phyloP scores from a whole-genome alignment of 495 filamentous ascomycete genomes.

The Echria macrotheca region DNA sequence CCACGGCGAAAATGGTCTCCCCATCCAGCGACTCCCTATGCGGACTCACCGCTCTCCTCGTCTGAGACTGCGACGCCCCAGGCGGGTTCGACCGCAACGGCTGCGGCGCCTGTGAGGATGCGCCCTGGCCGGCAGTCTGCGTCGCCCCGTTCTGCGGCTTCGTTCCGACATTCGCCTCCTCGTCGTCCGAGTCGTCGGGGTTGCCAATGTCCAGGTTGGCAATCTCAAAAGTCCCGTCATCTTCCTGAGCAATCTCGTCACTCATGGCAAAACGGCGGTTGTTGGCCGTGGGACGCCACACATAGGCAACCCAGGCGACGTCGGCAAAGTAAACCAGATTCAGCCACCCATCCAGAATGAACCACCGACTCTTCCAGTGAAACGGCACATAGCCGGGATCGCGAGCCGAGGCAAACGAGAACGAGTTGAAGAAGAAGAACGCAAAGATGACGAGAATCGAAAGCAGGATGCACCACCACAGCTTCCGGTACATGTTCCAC shows the following conservation, averaged over 20 bases:
- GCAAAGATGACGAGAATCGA: slow-evolving; percentile 93
- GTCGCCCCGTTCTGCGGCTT: slow-evolving; percentile 16
- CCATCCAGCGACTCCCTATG: slow-evolving; percentile 75
- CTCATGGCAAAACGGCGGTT: slow-evolving; percentile 98
- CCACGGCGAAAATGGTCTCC: slow-evolving; percentile 91
- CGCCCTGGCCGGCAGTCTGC: slow-evolving; percentile 9
- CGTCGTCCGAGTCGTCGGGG: slow-evolving; percentile 64
- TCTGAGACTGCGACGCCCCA: slow-evolving; percentile 13
- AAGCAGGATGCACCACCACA: slow-evolving; percentile 95
- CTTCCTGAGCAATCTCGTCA: slow-evolving; percentile 97
- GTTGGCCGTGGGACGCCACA: slow-evolving; percentile 95
- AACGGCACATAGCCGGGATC: slow-evolving; percentile 86
- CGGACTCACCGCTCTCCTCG: slow-evolving; percentile 27
- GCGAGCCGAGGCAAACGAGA: slow-evolving; percentile 77
- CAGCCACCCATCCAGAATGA: slow-evolving; percentile 95
- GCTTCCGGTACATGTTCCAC: slow-evolving; percentile 92
- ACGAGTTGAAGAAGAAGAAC: slow-evolving; percentile 94
- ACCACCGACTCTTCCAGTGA: slow-evolving; percentile 97
- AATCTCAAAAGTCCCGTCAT: slow-evolving; percentile 94
- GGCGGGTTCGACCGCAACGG: slow-evolving; percentile 4
- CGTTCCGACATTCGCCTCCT: slow-evolving; percentile 42
- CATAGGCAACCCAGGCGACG: slow-evolving; percentile 86
- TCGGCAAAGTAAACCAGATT: slow-evolving; percentile 94
- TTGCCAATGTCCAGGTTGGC: slow-evolving; percentile 69
- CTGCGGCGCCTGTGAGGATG: background rate